A percentile compares a stretch with the other conserved stretches of the same genome.
phyloP scores from a whole-genome alignment of 2,329 filamentous ascomycete genomes.

The Trichoderma semiorbis region DNA sequence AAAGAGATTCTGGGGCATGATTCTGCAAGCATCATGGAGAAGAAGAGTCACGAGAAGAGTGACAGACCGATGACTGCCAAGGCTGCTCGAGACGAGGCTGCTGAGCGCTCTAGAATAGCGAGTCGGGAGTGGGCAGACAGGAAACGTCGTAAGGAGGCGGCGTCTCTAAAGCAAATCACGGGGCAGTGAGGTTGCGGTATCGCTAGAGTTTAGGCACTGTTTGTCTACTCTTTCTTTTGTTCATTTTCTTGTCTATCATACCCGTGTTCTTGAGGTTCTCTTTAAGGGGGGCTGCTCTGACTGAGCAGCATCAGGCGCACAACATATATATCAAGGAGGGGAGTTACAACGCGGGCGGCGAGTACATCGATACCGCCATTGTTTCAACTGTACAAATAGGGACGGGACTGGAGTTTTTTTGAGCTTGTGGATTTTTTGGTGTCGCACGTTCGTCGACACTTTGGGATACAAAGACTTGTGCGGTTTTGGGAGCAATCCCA shows the following conservation, averaged over 20 bases:
- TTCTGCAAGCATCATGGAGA: conserved; percentile 40
- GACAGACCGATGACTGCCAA: conserved; percentile 54
- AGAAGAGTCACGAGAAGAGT: conserved; percentile 50
- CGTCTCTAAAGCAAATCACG: background rate
- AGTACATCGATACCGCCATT: background rate
- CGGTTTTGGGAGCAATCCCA: conserved; percentile 2
- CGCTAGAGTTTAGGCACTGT: background rate
- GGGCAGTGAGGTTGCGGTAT: background rate
- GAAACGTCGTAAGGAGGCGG: conserved; percentile 42
- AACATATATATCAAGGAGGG: background rate
- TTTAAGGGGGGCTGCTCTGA: background rate
- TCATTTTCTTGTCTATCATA: background rate
- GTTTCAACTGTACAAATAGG: background rate
- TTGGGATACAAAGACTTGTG: background rate
- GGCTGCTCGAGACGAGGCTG: conserved; percentile 56
- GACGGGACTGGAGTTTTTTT: background rate
- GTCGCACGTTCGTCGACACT: background rate
- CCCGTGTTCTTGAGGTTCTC: background rate
- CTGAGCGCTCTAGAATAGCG: conserved; percentile 56
- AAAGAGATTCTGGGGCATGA: conserved; percentile 54
- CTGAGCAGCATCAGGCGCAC: background rate
- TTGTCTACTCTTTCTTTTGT: background rate
- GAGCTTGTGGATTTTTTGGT: background rate
- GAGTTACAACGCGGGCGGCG: background rate
- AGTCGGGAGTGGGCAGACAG: conserved; percentile 63